Evolutionary conservation across 306 rosid species (phyloP), one percentile per base, ranked within the genome.

Genomic region (Prunus salicina): DNA sequence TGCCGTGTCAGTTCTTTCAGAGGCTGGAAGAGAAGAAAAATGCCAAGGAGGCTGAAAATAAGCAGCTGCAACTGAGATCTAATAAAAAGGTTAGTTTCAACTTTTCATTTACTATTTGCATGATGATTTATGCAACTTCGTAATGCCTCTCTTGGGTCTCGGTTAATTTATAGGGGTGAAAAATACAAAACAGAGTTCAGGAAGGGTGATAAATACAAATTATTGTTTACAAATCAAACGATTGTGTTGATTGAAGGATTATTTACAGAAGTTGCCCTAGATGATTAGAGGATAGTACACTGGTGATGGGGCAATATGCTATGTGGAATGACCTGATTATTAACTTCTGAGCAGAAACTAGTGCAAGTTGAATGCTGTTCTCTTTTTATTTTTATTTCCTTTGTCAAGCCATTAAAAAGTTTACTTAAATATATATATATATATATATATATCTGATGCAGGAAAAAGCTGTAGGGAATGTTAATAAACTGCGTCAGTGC

Each of bases 1-100:
- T 82, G 52, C 22, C 69, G 28, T 82, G 81, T 72, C 91, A 92
- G 95, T 92, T 90, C 78, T 82, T 90, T 72, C 86, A 84, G 77
- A 95, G 81, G 85, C 78, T 90, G 62, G 88, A 85, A 81, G 91
- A 84, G 66, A 82, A 79, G 86, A 88, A 64, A 70, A 84, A 77
- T 74, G 76, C 67, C 64, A 87, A 87, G 79, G 95, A 87, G 79
- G 82, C 76, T 20, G 93, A 64, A 83, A 84, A 65, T 79, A 78
- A 79, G 80, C 89, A 82, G 78, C 81, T 27, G 50, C 90, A 82
- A 76, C 78, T 82, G 74, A 87, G 73, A 75, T 56, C 74, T 69
- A 85, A 61, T 69, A 87, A 60, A 22, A 60, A 91, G 93, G 98
- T 93, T 61, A 45, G 65, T 79, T 58, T 46, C 72, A 28, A 16